Evolutionary conservation across 148 eudicot species (phyloP).

Genomic region (Rhododendron vialii): DNA sequence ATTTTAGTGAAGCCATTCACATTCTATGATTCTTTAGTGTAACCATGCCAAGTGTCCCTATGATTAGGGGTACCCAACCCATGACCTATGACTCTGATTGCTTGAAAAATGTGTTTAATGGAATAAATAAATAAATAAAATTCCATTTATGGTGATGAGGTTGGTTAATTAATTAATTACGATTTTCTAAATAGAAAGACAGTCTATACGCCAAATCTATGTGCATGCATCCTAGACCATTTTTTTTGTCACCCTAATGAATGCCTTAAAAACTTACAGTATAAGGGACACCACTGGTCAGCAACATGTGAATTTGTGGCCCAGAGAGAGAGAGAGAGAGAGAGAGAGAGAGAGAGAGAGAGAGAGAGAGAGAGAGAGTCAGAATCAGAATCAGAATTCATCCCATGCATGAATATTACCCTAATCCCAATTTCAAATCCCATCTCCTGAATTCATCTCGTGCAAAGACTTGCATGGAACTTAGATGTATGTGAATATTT

Average conservation of each 20-base stretch:
- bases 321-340: neutral
- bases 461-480: neutral
- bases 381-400: neutral
- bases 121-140: too few relatives aligned
- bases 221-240: slow-evolving; percentile 18
- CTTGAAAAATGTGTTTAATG: neutral
- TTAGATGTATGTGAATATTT: neutral
- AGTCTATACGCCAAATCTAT: slow-evolving; percentile 11
- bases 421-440: neutral
- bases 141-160: neutral
- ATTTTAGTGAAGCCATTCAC: neutral
- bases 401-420: slow-evolving; percentile 7
- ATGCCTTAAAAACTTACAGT: neutral
- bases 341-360: neutral
- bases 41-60: neutral
- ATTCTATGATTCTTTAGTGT: neutral
- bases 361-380: neutral
- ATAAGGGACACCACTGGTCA: slow-evolving; percentile 10
- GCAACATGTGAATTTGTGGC: neutral
- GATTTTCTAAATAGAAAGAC: neutral
- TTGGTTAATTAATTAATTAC: neutral
- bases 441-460: neutral
- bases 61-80: neutral
- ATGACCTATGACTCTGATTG: neutral
- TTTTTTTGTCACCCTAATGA: neutral